Evolutionary conservation across 2,329 filamentous ascomycete species (phyloP), one percentile per base, ranked within the genome.

Genomic region (Botrytis paeoniae): DNA sequence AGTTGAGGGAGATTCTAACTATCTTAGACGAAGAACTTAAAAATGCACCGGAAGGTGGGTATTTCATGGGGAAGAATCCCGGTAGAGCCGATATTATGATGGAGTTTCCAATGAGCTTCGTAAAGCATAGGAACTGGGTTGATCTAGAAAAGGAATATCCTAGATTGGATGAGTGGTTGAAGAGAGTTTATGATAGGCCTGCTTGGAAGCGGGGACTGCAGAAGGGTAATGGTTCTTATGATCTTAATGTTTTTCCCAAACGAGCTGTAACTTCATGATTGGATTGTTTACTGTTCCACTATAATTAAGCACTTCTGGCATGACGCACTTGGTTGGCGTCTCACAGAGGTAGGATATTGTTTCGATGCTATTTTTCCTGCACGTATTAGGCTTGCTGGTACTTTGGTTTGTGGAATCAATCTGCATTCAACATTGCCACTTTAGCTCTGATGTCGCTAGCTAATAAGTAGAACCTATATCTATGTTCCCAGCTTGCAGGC

Each of bases 1-100:
- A 75, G 54, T 57, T 77, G 35, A 60, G 74, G 59, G 72, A 35
- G 20, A 39, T 69, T n/a, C 62, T 79, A 45, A 69, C 54, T 25
- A 61, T 74, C 35, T 54, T 80, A 51, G 74, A 78, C 70, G 70
- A 72, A 70, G 75, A 77, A 65, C 69, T 80, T 45, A 76, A 73
- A 35, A 74, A 76, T 39, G 75, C 71, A 12, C 74, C 75, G 0
- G 18, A 59, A 16, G 76, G 77, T 22, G 76, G 75, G 8, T 79
- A 59, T 48, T 79, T 80, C 68, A 77, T 77, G 43, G 81, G 81
- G 1, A 73, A 73, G 57, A 54, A 75, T 32, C 77, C 79, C 8
- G 81, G 81, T 1, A 70, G 81, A 48, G 78, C 79, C 29, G 81
- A 82, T 77, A 77, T 82, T 18, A 76, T 80, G 69, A 54, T 81